Conservation (phyloP, 768 basidiomycete genomes). For the Mycena rosella region DNA sequence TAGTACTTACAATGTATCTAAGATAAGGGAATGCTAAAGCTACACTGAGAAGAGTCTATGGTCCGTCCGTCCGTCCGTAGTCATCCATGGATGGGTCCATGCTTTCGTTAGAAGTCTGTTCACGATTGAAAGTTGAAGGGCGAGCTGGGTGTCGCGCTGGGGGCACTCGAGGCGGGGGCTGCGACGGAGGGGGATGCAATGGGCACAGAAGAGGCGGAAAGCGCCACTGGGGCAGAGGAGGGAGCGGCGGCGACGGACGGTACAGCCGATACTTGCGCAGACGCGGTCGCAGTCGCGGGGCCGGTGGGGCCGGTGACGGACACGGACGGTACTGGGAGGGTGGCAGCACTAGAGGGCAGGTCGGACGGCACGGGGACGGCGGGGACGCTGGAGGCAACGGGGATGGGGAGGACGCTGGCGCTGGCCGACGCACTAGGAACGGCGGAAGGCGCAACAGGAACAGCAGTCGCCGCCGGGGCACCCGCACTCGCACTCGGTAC, state of each 20-base stretch:
- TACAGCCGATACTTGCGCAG: not conserved
- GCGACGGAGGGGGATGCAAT: not conserved
- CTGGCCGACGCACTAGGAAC: too few relatives aligned
- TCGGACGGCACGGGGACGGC: not conserved
- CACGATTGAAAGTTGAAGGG: constrained; percentile 27
- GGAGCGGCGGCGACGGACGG: not conserved
- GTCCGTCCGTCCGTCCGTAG: not conserved
- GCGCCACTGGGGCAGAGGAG: not conserved
- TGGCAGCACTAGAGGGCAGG: not conserved
- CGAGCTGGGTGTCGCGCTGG: not conserved
- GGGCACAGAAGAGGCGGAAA: not conserved
- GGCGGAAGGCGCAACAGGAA: too few relatives aligned
- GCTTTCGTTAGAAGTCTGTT: too few relatives aligned
- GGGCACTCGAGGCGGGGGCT: not conserved
- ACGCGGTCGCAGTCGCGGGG: not conserved
- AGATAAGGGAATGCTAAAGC: not conserved
- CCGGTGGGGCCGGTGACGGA: not conserved
- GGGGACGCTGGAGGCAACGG: not conserved
- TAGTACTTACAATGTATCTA: constrained; percentile 20
- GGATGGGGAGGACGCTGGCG: too few relatives aligned
- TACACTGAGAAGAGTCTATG: constrained; percentile 1
- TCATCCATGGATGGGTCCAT: not conserved
- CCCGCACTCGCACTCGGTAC: too few relatives aligned
- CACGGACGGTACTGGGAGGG: too few relatives aligned
- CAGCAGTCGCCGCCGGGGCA: too few relatives aligned